These are phyloP conservation scores for Psilocybe cyanescens DNA, from an alignment of 768 basidiomycete species.

Conservation along the genomic window DNA sequence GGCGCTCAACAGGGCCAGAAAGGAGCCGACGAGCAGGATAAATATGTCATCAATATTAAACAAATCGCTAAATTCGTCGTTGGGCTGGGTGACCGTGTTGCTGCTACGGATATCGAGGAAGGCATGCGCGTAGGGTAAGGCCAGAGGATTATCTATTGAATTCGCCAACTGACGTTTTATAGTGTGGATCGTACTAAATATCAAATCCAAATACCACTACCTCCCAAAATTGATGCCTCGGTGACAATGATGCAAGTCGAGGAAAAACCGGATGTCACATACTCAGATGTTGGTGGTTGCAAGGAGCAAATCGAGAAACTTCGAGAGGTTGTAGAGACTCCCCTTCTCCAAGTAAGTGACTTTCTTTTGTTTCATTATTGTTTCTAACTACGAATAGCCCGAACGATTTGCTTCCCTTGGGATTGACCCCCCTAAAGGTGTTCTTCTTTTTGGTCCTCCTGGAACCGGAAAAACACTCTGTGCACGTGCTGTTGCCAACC, in stretches of 20 bases:
- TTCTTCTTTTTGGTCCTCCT: conserved; percentile 93
- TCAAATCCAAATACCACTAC: conserved; percentile 97
- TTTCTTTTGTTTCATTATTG: not conserved
- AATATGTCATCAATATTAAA: conserved; percentile 99
- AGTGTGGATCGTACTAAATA: conserved; percentile 97
- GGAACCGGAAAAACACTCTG: conserved; percentile 99
- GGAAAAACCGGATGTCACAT: conserved; percentile 97
- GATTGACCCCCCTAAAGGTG: conserved; percentile 98
- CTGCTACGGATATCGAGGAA: conserved; percentile 98
- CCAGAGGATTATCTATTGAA: not conserved
- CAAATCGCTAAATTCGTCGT: conserved; percentile 99
- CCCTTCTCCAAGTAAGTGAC: conserved; percentile 82
- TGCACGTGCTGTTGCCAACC: conserved; percentile 96
- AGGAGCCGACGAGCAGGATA: conserved; percentile 98
- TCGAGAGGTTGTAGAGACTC: conserved; percentile 96
- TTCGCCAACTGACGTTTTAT: conserved; percentile 12
- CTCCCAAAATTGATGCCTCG: conserved; percentile 98
- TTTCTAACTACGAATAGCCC: conserved; percentile 61
- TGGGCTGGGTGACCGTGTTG: conserved; percentile 93
- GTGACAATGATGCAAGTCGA: conserved; percentile 99
- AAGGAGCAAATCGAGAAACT: conserved; percentile 99
- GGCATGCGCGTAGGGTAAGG: conserved; percentile 99
- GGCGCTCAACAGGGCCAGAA: conserved; percentile 87
- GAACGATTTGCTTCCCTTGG: conserved; percentile 98
- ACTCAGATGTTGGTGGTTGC: conserved; percentile 97